Percentiles rank a stretch among this genome's conserved stretches.
phyloP scores from a whole-genome alignment of 2,329 filamentous ascomycete species.

The Ustulina deusta region DNA sequence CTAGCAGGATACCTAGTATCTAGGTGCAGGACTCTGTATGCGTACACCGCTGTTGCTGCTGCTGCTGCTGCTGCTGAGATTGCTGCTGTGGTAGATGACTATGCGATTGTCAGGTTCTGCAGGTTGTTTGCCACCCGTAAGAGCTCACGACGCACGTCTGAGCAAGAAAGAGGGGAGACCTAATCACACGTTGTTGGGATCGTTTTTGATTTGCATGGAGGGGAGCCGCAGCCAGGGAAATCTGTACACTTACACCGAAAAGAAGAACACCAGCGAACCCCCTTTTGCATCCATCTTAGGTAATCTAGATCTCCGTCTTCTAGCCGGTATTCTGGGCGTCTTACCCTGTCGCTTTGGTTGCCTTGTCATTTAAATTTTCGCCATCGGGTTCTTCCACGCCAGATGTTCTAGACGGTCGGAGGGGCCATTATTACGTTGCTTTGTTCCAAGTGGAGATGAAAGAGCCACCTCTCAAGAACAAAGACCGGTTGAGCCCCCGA shows the following conservation, averaged over 20 bases:
- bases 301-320: not conserved
- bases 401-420: constrained; percentile 15
- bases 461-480: constrained; percentile 5
- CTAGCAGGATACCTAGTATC: not conserved
- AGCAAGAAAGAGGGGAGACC: constrained; percentile 29
- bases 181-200: constrained; percentile 32
- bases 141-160: constrained; percentile 29
- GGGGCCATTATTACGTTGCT: constrained; percentile 10
- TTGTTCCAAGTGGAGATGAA: not conserved
- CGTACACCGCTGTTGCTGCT: constrained; percentile 32
- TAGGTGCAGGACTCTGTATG: not conserved
- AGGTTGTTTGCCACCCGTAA: constrained; percentile 26
- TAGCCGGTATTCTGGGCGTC: not conserved
- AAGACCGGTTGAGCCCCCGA: not conserved
- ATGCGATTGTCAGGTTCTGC: constrained; percentile 22
- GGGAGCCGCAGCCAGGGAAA: constrained; percentile 23
- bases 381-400: constrained; percentile 18
- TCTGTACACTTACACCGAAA: constrained; percentile 43
- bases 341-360: constrained; percentile 20
- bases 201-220: constrained; percentile 13
- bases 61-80: constrained; percentile 18
- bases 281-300: constrained; percentile 18
- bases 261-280: constrained; percentile 31
- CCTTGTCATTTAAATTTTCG: constrained; percentile 13
- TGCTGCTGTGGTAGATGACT: constrained; percentile 25